These are phyloP conservation scores for Dictyostelium intermedium DNA, from an alignment of 78 protist genomes.

Conservation along the genomic window DNA sequence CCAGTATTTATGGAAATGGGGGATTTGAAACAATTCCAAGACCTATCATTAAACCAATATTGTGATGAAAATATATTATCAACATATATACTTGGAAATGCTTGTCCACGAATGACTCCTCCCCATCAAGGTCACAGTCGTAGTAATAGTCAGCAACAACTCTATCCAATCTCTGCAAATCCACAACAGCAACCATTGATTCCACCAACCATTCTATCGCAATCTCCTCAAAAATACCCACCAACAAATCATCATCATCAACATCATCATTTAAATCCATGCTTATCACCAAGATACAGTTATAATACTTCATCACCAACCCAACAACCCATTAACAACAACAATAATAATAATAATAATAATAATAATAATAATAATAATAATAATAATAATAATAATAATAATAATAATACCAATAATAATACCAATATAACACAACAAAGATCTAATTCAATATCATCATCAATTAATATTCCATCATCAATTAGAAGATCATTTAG, in stretches of 20 bases:
- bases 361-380: too few species aligned
- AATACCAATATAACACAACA: neutral
- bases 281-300: neutral
- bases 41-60: slow-evolving; percentile 26
- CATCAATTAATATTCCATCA: slow-evolving; percentile 7
- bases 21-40: slow-evolving; percentile 43
- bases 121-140: neutral
- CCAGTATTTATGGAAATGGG: slow-evolving; percentile 70
- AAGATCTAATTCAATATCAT: slow-evolving; percentile 17
- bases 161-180: neutral
- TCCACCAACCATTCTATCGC: slow-evolving; percentile 3
- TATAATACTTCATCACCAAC: neutral
- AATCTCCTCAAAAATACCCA: neutral
- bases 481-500: slow-evolving; percentile 19
- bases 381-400: too few species aligned
- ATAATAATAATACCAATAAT: neutral
- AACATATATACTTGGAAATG: neutral
- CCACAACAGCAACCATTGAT: neutral
- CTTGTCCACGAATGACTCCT: neutral
- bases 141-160: neutral
- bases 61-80: slow-evolving; percentile 37
- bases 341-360: too few species aligned
- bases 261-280: slow-evolving; percentile 17
- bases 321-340: neutral
- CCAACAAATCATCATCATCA: neutral